A percentile compares a stretch with the other conserved stretches of the same genome.
Conservation (phyloP, 257 asterid genomes). For the Misopates orontium region DNA sequence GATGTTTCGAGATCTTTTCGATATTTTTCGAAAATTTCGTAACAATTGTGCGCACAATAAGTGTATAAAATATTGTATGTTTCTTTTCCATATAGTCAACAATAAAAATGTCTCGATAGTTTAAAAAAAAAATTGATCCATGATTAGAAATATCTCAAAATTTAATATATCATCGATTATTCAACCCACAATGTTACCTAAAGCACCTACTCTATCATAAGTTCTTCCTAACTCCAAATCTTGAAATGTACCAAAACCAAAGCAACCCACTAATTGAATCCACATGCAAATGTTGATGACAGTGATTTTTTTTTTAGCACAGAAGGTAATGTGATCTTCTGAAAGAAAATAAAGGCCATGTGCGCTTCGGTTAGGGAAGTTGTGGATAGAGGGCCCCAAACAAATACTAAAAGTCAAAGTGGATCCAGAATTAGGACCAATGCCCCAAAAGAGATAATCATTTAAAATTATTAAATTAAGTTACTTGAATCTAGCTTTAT, state of each 20-base stretch:
- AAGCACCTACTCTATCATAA: neutral
- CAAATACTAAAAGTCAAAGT: slow-evolving; percentile 16
- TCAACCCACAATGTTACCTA: neutral
- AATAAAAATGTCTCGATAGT: too few species aligned
- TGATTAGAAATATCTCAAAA: too few species aligned
- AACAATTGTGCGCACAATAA: too few species aligned
- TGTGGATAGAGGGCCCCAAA: slow-evolving; percentile 31
- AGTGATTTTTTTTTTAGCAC: neutral
- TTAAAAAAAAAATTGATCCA: too few species aligned
- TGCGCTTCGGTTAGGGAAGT: slow-evolving; percentile 35
- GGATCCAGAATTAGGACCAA: neutral
- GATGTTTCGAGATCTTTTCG: too few species aligned
- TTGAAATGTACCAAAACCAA: neutral
- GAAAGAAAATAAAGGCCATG: slow-evolving; percentile 25
- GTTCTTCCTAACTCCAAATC: neutral
- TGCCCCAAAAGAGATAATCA: neutral
- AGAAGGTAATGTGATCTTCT: neutral
- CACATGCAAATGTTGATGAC: neutral
- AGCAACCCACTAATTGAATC: neutral
- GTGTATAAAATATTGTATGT: too few species aligned
- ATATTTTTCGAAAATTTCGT: too few species aligned
- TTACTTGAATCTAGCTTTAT: too few species aligned
- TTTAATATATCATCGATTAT: too few species aligned
- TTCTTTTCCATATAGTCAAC: too few species aligned
- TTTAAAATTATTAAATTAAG: too few species aligned